A percentile compares a stretch with the other conserved stretches of the same genome.
Conservation (phyloP, 306 rosid species). For the Rosa lucieae region DNA sequence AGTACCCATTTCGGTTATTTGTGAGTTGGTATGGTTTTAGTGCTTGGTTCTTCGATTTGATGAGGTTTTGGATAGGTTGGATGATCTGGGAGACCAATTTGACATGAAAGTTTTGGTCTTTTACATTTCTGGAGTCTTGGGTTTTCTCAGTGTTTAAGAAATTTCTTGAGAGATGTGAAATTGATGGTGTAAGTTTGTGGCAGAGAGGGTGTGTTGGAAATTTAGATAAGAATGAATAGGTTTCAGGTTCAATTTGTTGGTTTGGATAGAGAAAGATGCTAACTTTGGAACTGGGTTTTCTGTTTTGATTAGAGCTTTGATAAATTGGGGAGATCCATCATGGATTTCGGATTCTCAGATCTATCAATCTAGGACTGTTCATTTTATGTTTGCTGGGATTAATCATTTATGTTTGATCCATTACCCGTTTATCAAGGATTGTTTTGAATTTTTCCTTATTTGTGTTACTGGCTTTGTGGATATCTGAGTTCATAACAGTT, state of each 20-base stretch:
- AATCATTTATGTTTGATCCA: not conserved
- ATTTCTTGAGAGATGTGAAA: not conserved
- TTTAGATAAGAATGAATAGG: not conserved
- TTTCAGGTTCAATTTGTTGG: not conserved
- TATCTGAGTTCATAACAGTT: not conserved
- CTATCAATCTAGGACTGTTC: not conserved
- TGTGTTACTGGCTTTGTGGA: not conserved
- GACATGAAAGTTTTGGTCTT: not conserved
- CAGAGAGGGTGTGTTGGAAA: not conserved
- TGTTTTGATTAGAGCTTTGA: not conserved
- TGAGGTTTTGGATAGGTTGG: not conserved
- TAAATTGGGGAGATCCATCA: not conserved
- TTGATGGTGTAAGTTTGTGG: not conserved
- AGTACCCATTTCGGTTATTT: constrained; percentile 34
- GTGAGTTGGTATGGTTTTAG: not conserved
- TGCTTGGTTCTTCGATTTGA: not conserved
- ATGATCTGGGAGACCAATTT: not conserved
- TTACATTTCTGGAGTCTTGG: not conserved
- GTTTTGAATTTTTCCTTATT: not conserved
- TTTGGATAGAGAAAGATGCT: not conserved
- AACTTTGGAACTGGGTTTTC: not conserved
- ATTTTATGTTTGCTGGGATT: not conserved
- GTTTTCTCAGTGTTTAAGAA: not conserved
- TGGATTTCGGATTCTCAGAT: not conserved
- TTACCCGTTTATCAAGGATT: not conserved